Percentiles rank a stretch among this genome's conserved stretches.
Conservation (phyloP, 164 flowering plant species). For the Protea cynaroides region DNA sequence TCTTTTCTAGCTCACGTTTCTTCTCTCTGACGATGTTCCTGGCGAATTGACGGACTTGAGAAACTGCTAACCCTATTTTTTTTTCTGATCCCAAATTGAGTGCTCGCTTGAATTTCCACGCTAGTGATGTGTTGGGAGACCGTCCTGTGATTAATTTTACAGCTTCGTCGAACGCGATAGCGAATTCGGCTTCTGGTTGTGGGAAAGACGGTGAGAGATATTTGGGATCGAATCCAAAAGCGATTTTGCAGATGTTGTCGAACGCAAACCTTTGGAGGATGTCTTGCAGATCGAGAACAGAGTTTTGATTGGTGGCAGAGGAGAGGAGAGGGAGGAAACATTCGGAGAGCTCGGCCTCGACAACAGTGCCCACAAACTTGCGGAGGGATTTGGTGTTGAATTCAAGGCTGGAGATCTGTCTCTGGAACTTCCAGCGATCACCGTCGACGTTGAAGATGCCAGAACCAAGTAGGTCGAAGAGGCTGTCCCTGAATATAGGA, state of each 20-base stretch:
- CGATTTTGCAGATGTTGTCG: conserved; percentile 47
- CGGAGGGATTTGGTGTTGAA: conserved; percentile 47
- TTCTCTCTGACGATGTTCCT: conserved; percentile 8
- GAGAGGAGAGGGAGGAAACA: conserved; percentile 35
- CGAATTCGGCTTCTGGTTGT: conserved; percentile 14
- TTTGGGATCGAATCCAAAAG: conserved; percentile 49
- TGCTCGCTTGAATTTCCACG: conserved; percentile 23
- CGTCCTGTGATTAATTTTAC: conserved; percentile 2
- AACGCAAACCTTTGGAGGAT: conserved; percentile 50
- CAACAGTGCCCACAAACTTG: conserved; percentile 33
- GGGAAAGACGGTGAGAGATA: conserved; percentile 30
- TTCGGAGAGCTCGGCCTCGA: conserved; percentile 33
- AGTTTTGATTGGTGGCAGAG: conserved; percentile 16
- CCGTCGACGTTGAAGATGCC: conserved; percentile 47
- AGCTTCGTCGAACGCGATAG: conserved; percentile 22
- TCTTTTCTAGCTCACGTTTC: conserved; percentile 1
- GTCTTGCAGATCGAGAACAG: conserved; percentile 44
- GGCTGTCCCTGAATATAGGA: background rate
- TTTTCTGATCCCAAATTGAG: conserved; percentile 33
- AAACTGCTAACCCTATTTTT: conserved; percentile 10
- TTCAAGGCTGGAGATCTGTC: conserved; percentile 41
- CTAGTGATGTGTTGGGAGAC: background rate
- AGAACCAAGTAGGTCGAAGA: conserved; percentile 36
- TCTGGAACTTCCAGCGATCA: conserved; percentile 45
- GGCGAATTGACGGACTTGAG: conserved; percentile 14